phyloP scores from a whole-genome alignment of 106 monocot genomes.

The Cymbidium sinense region DNA sequence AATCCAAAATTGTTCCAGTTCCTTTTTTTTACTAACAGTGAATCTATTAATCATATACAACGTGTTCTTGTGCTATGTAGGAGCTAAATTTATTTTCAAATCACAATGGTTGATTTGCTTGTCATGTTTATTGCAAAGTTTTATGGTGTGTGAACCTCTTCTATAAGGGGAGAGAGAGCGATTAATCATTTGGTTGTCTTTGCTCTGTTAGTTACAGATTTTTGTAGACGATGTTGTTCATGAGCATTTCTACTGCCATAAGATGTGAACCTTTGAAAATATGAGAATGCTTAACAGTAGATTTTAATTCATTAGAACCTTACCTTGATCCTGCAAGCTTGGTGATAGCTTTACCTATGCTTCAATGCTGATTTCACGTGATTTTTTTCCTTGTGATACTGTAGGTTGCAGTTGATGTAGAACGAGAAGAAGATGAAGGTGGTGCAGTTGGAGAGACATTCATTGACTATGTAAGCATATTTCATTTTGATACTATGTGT shows the following conservation, averaged over 20 bases:
- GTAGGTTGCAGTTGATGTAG: constrained; percentile 92
- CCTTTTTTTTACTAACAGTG: not conserved
- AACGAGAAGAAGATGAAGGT: constrained; percentile 95
- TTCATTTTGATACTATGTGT: not conserved
- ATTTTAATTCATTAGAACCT: not conserved
- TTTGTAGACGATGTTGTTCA: not conserved
- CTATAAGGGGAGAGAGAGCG: not conserved
- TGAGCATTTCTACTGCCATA: not conserved
- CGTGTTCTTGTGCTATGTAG: not conserved
- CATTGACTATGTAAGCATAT: constrained; percentile 80
- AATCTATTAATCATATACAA: not conserved
- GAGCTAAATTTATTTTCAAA: too few species aligned
- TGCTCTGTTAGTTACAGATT: not conserved
- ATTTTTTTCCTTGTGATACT: constrained; percentile 3
- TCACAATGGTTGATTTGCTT: not conserved
- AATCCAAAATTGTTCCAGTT: not conserved
- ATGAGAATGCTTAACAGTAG: not conserved
- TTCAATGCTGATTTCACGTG: not conserved
- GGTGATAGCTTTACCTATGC: not conserved
- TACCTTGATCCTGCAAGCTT: not conserved
- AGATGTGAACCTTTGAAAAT: not conserved
- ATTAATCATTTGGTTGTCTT: not conserved
- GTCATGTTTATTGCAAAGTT: not conserved
- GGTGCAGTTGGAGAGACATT: constrained; percentile 92
- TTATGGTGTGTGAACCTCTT: not conserved